Base-by-base conservation (phyloP, 2,329 filamentous ascomycete genomes). In the Herpotrichia juniperi region DNA sequence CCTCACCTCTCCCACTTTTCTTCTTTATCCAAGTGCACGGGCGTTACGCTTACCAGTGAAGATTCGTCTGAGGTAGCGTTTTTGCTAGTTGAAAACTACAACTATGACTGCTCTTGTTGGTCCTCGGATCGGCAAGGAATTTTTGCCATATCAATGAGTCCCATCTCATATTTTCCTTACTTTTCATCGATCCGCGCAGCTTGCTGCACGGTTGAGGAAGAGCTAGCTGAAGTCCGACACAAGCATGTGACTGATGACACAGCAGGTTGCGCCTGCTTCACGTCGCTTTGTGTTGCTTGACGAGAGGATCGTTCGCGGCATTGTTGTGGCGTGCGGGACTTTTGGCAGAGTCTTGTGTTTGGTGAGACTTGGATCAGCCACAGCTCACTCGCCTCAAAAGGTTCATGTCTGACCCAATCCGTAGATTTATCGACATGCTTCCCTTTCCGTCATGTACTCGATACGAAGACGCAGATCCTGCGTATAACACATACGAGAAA, bases 41-140 rank as follows among this genome's bases (percentile, higher is more conserved):
- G 87, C 86, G 83, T 87, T 87, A 89, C 82, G 85, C 83, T 82
- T 86, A 83, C 83, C 86, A 87, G 85, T 90, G 88, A 91, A 85
- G 88, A 89, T 86, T 85, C 83, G 85, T 90, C 88, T 85, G 88
- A 90, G 86, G 84, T 83, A 81, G 83, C 83, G 82, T 89, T 89
- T 88, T 90, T 90, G 87, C 87, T 90, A 88, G 86, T 89, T 89
- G 87, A 88, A 88, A 89, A 88, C 86, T 89, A 88, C 79, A 76
- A 80, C 79, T 80, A 83, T 62, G 87, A 89, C 87, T 81, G 80
- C 87, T 91, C 79, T 79, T 80, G 77, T 82, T 82, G 83, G 85
- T 82, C 83, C 81, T 78, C 78, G 80, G 82, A 80, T 81, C 81
- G 83, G 77, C 78, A 81, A 80, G 87, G 87, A 90, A 90, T 90